Evolutionary conservation across 768 basidiomycete species (phyloP).

Genomic region (Saitozyma podzolica): DNA sequence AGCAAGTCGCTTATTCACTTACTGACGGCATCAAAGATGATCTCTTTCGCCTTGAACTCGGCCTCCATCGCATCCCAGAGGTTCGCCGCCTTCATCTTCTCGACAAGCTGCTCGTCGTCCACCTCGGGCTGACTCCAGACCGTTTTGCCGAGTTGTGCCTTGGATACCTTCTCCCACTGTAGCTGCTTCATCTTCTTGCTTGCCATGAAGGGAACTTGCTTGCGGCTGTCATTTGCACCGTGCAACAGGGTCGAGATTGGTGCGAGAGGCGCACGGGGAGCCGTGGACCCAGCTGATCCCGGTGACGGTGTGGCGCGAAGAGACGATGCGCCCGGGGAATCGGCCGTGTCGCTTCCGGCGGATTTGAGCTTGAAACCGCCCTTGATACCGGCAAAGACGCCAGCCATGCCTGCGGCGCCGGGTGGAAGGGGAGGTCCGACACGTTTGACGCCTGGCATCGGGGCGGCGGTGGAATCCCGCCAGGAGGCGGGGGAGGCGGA

Average conservation of each 20-base stretch:
- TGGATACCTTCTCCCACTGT: constrained; percentile 98
- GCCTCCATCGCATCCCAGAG: constrained; percentile 97
- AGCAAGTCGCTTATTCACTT: constrained; percentile 24
- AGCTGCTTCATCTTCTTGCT: constrained; percentile 94
- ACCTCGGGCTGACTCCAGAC: constrained; percentile 73
- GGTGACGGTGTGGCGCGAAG: not conserved
- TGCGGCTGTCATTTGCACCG: constrained; percentile 58
- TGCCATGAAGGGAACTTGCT: constrained; percentile 81
- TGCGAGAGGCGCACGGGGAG: constrained; percentile 27
- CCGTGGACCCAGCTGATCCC: not conserved
- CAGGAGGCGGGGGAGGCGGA: constrained; percentile 49
- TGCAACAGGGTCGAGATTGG: constrained; percentile 46
- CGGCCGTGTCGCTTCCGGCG: not conserved
- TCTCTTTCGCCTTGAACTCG: constrained; percentile 93
- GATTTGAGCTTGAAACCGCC: constrained; percentile 42
- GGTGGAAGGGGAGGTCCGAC: not conserved
- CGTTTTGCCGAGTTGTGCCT: constrained; percentile 78
- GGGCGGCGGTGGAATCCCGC: constrained; percentile 27
- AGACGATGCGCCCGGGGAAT: not conserved
- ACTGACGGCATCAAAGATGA: constrained; percentile 89
- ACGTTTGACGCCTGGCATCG: constrained; percentile 1
- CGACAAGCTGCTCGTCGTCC: constrained; percentile 72
- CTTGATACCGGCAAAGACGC: constrained; percentile 45
- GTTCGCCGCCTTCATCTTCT: constrained; percentile 77
- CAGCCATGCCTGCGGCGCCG: constrained; percentile 30